Base-by-base conservation (phyloP, 2,329 filamentous ascomycete genomes). In the Penicillium sp. region DNA sequence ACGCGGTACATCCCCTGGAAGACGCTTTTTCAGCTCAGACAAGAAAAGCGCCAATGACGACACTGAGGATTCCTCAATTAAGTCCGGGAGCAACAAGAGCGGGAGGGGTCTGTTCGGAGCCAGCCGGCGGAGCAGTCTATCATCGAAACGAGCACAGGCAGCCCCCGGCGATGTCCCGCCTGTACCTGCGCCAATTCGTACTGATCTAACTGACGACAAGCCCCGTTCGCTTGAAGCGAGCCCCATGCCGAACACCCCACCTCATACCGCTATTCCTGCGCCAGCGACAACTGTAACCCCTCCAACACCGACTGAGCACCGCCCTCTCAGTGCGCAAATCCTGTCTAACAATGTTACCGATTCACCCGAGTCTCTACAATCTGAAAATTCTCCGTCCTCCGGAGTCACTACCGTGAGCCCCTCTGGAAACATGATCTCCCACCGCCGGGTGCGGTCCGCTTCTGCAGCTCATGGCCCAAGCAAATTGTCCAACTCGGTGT, bases 401-500 rank as follows among this genome's bases (percentile, higher is more conserved):
- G 48, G 71, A 2, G 73, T 74, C 81, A 83, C 87, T 61, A 81
- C 83, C 42, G 81, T 85, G 46, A 86, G 87, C 63, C 80, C 84
- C 38, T 83, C 86, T 64, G 86, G 85, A 68, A 88, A 84, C 69
- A 90, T 90, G 85, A 90, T 87, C 76, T 85, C 87, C 57, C 89
- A 93, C 81, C 86, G 80, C 78, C 80, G 85, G 38, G 81, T 81
- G 57, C 80, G 84, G 65, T 87, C 85, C 63, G 78, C 81, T 56
- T 84, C 83, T 54, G 72, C 77, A 41, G 75, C 74, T 50, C 75
- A 86, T 62, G 83, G 82, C 43, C 93, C 92, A 33, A 97, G 92
- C 82, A 97, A 95, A 77, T 82, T 97, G 38, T 96, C 93, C 33
- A 92, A 85, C 63, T 86, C 87, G 50, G 87, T 87, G 62, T 82